Base-by-base conservation (phyloP, 177 flowering plant species). In the Telopea speciosissima region DNA sequence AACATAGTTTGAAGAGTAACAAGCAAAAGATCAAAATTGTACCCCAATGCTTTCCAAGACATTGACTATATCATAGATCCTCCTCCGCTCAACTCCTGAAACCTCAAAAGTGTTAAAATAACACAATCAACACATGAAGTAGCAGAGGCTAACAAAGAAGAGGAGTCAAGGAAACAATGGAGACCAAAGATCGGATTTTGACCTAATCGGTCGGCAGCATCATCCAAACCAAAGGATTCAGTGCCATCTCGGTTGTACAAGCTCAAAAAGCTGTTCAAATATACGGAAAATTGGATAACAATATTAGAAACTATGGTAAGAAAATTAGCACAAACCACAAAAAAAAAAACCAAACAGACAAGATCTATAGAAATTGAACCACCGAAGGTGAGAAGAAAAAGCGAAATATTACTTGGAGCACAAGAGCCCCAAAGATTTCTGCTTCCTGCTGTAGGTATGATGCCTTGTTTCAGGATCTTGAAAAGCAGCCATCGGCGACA, bases 1-100 rank as follows among this genome's bases (percentile, higher is more conserved):
- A 36, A 36, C 40, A 36, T 36, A 36, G 6, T 36, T 8, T 36
- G 40, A 36, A 36, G 40, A 36, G 40, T 5, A 8, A 36, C 8
- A 8, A n/a, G 44, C 8, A 45, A 49, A 49, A 16, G 12, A 5
- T 44, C 0, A 67, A 70, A 68, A 42, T 60, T 88, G 82, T 71
- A 92, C 99, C 58, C 99, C 99, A 70, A 96, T 84, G 68, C 99
- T 90, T 73, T 96, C 99, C 73, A 96, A 74, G 1, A 96, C 95
- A 78, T 96, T 96, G 59, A 93, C 99, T n/a, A 96, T 91, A 65
- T 96, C 99, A 36, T 96, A 96, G 79, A 96, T 93, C 87, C 99
- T 82, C 45, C 99, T 80, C 77, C 99, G 85, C 82, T 96, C 97
- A 26, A 95, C 99, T 2, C 98, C 99, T 95, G 79, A 68, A 77